Percentiles rank a stretch among this genome's conserved stretches.
These are phyloP conservation scores for Dioscorea dumetorum DNA, from an alignment of 106 monocot species.

Conservation along the genomic window DNA sequence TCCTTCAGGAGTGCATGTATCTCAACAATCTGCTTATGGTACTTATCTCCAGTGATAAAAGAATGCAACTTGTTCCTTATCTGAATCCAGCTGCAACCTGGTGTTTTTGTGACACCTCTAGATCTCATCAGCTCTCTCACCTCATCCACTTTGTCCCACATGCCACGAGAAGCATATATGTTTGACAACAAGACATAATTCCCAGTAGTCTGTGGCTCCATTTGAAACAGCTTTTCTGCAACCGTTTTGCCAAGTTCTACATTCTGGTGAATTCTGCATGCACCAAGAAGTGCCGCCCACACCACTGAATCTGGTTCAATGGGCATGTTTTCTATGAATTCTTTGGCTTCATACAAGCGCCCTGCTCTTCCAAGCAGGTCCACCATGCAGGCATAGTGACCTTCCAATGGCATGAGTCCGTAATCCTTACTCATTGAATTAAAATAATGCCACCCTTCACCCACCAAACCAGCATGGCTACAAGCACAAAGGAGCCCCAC, in stretches of 20 bases:
- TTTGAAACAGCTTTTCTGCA: conserved; percentile 43
- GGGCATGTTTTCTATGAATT: conserved; percentile 52
- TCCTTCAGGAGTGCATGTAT: conserved; percentile 23
- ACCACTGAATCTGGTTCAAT: conserved; percentile 56
- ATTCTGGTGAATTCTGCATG: conserved; percentile 45
- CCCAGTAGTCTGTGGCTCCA: conserved; percentile 49
- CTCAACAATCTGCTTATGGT: conserved; percentile 33
- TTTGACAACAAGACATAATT: conserved; percentile 66
- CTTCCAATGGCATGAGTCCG: conserved; percentile 30
- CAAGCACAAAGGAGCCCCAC: conserved; percentile 44
- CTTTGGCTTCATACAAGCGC: conserved; percentile 36
- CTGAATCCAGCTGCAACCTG: conserved; percentile 65
- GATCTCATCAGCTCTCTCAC: conserved; percentile 52
- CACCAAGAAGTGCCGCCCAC: conserved; percentile 54
- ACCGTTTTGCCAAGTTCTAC: conserved; percentile 33
- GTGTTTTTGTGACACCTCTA: conserved; percentile 40
- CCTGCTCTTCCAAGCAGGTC: conserved; percentile 67
- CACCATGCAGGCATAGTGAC: conserved; percentile 59
- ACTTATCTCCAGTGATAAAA: conserved; percentile 30
- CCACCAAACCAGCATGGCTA: conserved; percentile 59
- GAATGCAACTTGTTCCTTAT: conserved; percentile 31
- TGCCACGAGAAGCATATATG: conserved; percentile 48
- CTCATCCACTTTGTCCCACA: conserved; percentile 44
- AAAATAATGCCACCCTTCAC: conserved; percentile 39
- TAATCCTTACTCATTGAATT: conserved; percentile 45